phyloP scores from a whole-genome alignment of 169 alveolate genomes.

The Neospora caninum region DNA sequence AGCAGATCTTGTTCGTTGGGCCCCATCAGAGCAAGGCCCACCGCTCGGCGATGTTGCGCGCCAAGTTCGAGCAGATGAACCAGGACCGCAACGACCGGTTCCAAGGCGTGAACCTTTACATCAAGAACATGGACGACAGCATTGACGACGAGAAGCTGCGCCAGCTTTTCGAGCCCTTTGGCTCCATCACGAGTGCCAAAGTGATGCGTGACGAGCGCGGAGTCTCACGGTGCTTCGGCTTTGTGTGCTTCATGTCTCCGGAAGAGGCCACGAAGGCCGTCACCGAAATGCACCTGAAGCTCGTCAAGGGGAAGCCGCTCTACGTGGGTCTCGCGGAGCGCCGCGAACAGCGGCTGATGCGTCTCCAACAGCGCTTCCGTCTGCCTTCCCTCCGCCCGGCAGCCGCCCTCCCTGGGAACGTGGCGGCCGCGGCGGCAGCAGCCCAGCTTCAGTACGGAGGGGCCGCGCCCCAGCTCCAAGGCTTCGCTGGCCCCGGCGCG shows the following conservation, averaged over 20 bases:
- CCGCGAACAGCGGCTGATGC: constrained; percentile 88
- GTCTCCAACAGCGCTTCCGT: constrained; percentile 90
- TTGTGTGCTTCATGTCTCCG: constrained; percentile 94
- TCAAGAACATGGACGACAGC: constrained; percentile 91
- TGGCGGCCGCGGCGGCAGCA: constrained; percentile 52
- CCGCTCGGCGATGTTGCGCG: constrained; percentile 87
- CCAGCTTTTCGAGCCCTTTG: constrained; percentile 89
- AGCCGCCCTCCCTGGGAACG: constrained; percentile 35
- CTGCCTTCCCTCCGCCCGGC: constrained; percentile 78
- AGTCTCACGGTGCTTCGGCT: constrained; percentile 97
- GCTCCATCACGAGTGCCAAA: constrained; percentile 90
- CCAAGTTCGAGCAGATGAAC: constrained; percentile 81
- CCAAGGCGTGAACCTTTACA: constrained; percentile 90
- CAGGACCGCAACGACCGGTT: constrained; percentile 78
- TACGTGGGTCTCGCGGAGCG: constrained; percentile 94
- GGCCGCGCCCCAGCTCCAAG: constrained; percentile 26
- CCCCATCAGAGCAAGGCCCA: constrained; percentile 91
- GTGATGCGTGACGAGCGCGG: constrained; percentile 94
- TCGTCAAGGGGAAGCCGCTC: constrained; percentile 88
- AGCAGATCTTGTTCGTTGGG: constrained; percentile 82
- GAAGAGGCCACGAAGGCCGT: constrained; percentile 98
- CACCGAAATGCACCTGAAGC: constrained; percentile 94
- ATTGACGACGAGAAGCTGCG: constrained; percentile 88
- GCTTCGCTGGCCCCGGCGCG: constrained; percentile 34
- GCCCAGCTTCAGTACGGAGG: constrained; percentile 17